Evolutionary conservation across 192 early-diverging fungal species (phyloP), one percentile per base, ranked within the genome.

Genomic region (Phycomyces nitens): DNA sequence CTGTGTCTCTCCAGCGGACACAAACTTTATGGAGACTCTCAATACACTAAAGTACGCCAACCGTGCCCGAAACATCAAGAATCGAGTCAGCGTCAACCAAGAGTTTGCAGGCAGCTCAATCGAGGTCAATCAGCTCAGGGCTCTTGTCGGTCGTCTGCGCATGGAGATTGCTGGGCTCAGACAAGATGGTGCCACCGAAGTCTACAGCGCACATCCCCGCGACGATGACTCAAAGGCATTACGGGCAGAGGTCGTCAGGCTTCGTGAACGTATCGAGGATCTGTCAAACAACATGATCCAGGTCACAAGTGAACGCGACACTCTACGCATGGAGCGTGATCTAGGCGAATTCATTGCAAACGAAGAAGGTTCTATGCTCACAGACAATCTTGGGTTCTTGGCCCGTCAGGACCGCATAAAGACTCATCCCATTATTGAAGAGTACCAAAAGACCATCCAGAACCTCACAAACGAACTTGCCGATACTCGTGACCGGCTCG

Each of bases 11-110:
- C 87, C 89, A 1, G 91, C 92, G 23, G 92, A 93, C 62, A 71
- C 77, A 24, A 92, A 94, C 71, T 83, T 88, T 54, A 86, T 80
- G 55, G 97, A 99, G 73, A 94, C 95, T 1, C 68, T 99, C 52
- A 97, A 93, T 68, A 99, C 97, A 9, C 84, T 99, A 38, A 88
- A 90, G 76, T 99, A 96, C 69, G 97, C 97, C 18, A 92, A 94
- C 62, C 86, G 97, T 5, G 95, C 95, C 0, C 86, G 96, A 56
- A 96, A 96, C 67, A 99, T 99, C 71, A 88, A 73, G 22, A 76
- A 77, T 38, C 53, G 65, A 16, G 73, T 77, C 16, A 74, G 68
- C 24, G 76, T 86, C 51, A 84, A 86, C 58, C 82, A 82, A 29
- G 74, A 75, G 21, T 80, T 76, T 54, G 76, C 65, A 55, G 82